Conservation (phyloP, 2,329 filamentous ascomycete species). For the Penicillium sp. region DNA sequence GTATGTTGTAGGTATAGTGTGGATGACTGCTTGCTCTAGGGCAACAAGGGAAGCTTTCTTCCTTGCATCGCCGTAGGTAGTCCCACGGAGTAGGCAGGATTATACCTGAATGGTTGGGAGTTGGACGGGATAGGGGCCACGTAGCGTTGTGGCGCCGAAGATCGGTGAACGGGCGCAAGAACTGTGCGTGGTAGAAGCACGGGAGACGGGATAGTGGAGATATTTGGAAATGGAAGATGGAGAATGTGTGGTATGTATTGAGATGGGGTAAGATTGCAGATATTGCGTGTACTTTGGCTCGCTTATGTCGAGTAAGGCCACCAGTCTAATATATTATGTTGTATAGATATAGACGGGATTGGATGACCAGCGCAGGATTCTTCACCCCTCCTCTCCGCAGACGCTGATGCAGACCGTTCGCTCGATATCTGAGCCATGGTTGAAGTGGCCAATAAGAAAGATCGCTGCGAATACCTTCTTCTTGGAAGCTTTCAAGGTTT, state of each 20-base stretch:
- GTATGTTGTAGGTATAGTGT: not conserved
- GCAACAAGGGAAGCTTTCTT: slow-evolving; percentile 1
- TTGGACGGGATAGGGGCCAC: not conserved
- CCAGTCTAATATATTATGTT: too few species aligned
- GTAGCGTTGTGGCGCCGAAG: not conserved
- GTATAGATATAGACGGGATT: not conserved
- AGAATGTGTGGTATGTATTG: not conserved
- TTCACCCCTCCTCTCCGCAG: not conserved
- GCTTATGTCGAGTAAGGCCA: not conserved
- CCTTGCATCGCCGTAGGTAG: not conserved
- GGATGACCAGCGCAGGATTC: not conserved
- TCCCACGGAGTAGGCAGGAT: not conserved
- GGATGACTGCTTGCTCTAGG: not conserved
- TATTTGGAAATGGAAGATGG: not conserved
- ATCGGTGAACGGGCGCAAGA: not conserved
- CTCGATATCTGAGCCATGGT: slow-evolving; percentile 7
- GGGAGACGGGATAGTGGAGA: not conserved
- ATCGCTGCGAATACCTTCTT: not conserved
- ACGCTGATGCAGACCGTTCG: not conserved
- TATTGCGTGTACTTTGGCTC: too few species aligned
- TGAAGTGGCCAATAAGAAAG: not conserved
- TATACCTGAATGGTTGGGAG: too few species aligned
- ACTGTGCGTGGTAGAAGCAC: not conserved
- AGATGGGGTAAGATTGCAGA: not conserved
- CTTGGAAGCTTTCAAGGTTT: not conserved